A percentile compares a stretch with the other conserved stretches of the same genome.
These are phyloP conservation scores for Xylona heveae DNA, from an alignment of 495 filamentous ascomycete genomes.

Conservation along the genomic window DNA sequence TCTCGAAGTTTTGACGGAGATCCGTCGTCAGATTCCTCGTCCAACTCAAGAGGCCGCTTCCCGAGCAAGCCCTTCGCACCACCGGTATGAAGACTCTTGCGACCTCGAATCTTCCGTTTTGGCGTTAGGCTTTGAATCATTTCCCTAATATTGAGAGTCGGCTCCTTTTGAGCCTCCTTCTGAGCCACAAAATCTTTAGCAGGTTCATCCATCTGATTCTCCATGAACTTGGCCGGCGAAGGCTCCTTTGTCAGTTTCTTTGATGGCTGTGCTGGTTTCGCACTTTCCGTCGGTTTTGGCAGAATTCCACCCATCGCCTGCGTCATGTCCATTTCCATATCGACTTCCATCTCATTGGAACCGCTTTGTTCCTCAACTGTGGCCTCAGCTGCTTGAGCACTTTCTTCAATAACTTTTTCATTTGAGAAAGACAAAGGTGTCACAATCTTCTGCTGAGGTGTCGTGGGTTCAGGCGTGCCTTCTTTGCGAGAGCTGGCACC, in stretches of 20 bases:
- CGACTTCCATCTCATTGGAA: constrained; percentile 11
- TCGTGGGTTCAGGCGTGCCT: no score
- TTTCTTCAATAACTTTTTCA: no score
- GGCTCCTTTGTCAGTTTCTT: no score
- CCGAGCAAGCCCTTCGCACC: constrained; percentile 55
- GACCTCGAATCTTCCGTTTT: constrained; percentile 48
- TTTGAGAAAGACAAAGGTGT: no score
- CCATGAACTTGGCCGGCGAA: no score
- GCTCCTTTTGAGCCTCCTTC: constrained; percentile 28
- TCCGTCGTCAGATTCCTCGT: constrained; percentile 42
- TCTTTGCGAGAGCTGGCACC: no score
- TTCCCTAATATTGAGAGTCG: constrained; percentile 42
- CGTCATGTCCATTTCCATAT: constrained; percentile 35
- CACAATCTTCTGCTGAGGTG: no score
- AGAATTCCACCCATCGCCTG: constrained; percentile 34
- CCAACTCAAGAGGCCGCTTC: constrained; percentile 52
- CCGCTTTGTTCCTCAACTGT: no score
- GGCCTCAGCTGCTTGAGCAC: no score
- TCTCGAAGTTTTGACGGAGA: no score
- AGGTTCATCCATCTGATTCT: constrained; percentile 32
- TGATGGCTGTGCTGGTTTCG: not conserved
- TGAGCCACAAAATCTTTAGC: constrained; percentile 36
- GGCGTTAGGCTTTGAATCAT: constrained; percentile 61
- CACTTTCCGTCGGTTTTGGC: not conserved
- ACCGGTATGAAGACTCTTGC: constrained; percentile 59